Conservation (phyloP, 108 stramenopile species). For the Pseudonitzschia multiseries region DNA sequence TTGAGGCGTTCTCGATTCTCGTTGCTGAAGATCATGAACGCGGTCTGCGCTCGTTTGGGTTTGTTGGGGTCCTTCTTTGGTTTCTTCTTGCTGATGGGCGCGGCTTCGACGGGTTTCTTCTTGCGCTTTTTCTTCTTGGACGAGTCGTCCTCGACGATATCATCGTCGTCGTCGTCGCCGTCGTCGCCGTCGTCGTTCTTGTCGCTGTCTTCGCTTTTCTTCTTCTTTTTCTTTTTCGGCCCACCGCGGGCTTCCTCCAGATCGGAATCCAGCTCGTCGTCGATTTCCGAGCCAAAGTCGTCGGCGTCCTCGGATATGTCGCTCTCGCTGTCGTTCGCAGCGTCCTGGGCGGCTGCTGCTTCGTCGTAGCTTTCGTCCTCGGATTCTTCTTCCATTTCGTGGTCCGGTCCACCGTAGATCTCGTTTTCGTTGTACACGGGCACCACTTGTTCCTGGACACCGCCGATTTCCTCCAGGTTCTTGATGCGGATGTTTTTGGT, state of each 20-base stretch:
- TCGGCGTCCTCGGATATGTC: slow-evolving; percentile 38
- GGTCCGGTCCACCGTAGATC: slow-evolving; percentile 63
- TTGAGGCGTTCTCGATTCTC: slow-evolving; percentile 50
- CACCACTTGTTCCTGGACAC: slow-evolving; percentile 26
- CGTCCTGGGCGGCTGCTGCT: slow-evolving; percentile 59
- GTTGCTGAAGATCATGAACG: slow-evolving; percentile 59
- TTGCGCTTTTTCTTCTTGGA: slow-evolving; percentile 34
- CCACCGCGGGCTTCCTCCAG: slow-evolving; percentile 43
- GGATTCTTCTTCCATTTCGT: slow-evolving; percentile 50
- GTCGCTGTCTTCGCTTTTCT: slow-evolving; percentile 30
- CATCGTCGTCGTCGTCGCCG: slow-evolving; percentile 32
- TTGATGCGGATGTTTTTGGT: slow-evolving; percentile 90
- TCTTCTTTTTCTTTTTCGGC: slow-evolving; percentile 36
- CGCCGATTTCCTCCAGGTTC: slow-evolving; percentile 72
- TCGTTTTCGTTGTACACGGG: slow-evolving; percentile 71
- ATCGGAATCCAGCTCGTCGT: slow-evolving; percentile 54
- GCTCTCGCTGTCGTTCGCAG: slow-evolving; percentile 20
- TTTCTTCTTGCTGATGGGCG: slow-evolving; percentile 42
- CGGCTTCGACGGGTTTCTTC: slow-evolving; percentile 8
- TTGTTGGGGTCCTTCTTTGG: slow-evolving; percentile 55
- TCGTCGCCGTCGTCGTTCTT: slow-evolving; percentile 32
- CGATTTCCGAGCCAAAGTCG: slow-evolving; percentile 53
- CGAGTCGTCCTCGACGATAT: background rate
- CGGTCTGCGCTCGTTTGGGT: slow-evolving; percentile 46
- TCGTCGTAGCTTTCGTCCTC: slow-evolving; percentile 67